phyloP scores from a whole-genome alignment of 2,329 filamentous ascomycete genomes.

The Trichoderma koningii region DNA sequence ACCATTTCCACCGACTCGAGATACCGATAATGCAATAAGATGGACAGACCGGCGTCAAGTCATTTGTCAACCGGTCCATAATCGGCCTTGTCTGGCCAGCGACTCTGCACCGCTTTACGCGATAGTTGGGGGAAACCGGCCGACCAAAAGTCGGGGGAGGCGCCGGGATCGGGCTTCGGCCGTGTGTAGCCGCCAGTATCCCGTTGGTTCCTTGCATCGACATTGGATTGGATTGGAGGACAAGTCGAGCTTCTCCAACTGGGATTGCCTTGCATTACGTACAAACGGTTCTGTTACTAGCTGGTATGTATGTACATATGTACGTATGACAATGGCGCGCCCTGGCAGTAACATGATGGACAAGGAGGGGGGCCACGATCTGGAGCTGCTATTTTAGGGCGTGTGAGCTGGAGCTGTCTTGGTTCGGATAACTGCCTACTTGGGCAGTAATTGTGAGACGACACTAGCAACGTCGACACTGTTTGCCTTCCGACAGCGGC shows the following conservation, averaged over 20 bases:
- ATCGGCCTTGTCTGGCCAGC: background rate
- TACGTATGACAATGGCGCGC: slow-evolving; percentile 3
- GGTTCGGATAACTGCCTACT: slow-evolving; percentile 2
- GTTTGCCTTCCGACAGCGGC: slow-evolving; percentile 14
- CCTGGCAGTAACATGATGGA: slow-evolving; percentile 8
- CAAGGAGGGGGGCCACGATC: background rate
- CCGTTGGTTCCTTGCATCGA: background rate
- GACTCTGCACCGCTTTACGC: slow-evolving; percentile 8
- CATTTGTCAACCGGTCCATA: slow-evolving; percentile 23
- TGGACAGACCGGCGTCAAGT: background rate
- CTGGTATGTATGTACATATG: slow-evolving; percentile 8
- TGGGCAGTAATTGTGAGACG: slow-evolving; percentile 18
- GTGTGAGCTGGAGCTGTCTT: background rate
- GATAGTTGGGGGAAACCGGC: slow-evolving; percentile 5
- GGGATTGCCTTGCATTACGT: too few species aligned
- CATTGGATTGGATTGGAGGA: background rate
- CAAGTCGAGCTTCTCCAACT: slow-evolving; percentile 8
- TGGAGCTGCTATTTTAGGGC: background rate
- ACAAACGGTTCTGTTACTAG: background rate
- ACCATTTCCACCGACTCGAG: background rate
- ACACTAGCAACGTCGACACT: background rate
- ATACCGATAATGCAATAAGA: slow-evolving; percentile 17
- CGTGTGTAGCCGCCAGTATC: slow-evolving; percentile 27
- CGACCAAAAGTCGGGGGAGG: slow-evolving; percentile 12
- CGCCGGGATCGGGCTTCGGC: slow-evolving; percentile 28